phyloP scores from a whole-genome alignment of 2,329 filamentous ascomycete genomes.

The Stagonosporopsis rhizophila region DNA sequence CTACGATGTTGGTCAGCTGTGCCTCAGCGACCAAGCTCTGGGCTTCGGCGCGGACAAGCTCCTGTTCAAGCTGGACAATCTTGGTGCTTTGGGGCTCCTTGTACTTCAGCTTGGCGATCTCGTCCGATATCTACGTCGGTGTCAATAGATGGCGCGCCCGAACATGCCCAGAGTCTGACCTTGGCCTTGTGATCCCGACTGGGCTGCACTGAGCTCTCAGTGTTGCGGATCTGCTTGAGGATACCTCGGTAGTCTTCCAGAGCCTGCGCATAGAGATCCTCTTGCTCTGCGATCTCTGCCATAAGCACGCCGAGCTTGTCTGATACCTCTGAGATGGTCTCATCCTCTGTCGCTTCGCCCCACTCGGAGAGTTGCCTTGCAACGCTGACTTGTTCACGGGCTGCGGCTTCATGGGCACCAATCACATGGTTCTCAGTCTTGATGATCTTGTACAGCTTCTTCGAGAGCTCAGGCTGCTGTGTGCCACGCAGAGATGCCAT shows the following conservation, averaged over 20 bases:
- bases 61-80: slow-evolving; percentile 88
- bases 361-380: slow-evolving; percentile 93
- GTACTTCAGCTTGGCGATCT: slow-evolving; percentile 88
- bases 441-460: slow-evolving; percentile 88
- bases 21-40: slow-evolving; percentile 96
- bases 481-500: slow-evolving; percentile 86
- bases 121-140: slow-evolving; percentile 72
- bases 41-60: slow-evolving; percentile 93
- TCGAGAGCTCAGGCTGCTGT: slow-evolving; percentile 85
- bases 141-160: slow-evolving; percentile 14
- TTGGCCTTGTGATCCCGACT: slow-evolving; percentile 86
- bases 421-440: slow-evolving; percentile 94
- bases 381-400: slow-evolving; percentile 82
- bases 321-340: slow-evolving; percentile 84
- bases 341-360: slow-evolving; percentile 91
- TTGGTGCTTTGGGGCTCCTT: slow-evolving; percentile 88
- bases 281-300: slow-evolving; percentile 91
- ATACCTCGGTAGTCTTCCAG: slow-evolving; percentile 83
- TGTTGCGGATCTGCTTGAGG: slow-evolving; percentile 93
- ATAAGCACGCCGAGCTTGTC: slow-evolving; percentile 96
- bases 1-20: slow-evolving; percentile 89
- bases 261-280: slow-evolving; percentile 84
- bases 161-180: slow-evolving; percentile 40
- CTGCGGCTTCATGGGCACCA: slow-evolving; percentile 81
- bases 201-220: slow-evolving; percentile 93